Base-by-base conservation (phyloP, 164 flowering plant species). In the Buxus sempervirens region DNA sequence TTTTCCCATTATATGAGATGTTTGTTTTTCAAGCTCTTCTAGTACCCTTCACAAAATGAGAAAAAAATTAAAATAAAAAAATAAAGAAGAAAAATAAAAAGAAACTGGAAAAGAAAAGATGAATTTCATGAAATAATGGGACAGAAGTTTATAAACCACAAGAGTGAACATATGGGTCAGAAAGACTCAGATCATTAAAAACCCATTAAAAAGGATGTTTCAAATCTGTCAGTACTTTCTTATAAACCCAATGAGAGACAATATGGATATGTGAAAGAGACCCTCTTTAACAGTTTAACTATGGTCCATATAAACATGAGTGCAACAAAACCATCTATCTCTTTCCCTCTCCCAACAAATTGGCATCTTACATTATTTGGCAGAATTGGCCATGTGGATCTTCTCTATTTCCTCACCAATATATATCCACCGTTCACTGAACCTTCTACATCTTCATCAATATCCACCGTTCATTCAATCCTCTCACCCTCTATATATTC, bases 371-470 rank as follows among this genome's bases (percentile, higher is more conserved):
- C 54, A 49, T 27, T 53, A 36, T 42, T 41, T 70, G 66, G 73
- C 70, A 42, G 63, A 60, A 62, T 75, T 66, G 19, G 76, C 20
- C 70, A 70, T 63, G 70, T 81, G 76, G 73, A 67, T 60, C 68
- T 53, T 36, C 20, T 58, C 58, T 36, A 5, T 61, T 74, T 58
- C 49, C 4, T 24, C 62, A 32, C 38, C 59, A 32, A 32, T 24
- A 38, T 75, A 84, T 84, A 83, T 82, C 78, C 60, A 76, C 85
- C 90, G 79, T 83, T 62, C 80, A 72, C 64, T n/a, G 36, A 53
- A 54, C 55, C 62, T 70, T 65, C 69, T 7, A 32, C 7, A 3
- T 32, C 38, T 70, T 62, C 49, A 32, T 24, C 36, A 77, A 84
- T 82, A 83, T 82, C 78, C 60, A 76, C 85, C 90, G 79, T 83